Evolutionary conservation across 2,329 filamentous ascomycete genomes (phyloP).

Genomic region (Diaporthe humulicola): DNA sequence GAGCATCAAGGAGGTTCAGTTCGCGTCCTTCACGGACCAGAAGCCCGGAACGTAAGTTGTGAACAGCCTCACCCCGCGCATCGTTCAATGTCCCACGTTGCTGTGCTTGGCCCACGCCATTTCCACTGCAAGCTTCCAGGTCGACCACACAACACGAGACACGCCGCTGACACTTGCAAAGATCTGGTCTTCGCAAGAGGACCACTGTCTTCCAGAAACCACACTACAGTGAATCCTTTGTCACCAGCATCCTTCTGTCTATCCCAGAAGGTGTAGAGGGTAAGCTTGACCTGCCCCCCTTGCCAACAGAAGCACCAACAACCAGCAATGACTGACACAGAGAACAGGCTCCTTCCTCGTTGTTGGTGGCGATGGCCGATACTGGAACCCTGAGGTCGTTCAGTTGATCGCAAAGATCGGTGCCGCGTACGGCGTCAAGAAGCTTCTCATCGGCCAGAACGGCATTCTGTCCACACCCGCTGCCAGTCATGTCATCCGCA

Average conservation of each 20-base stretch:
- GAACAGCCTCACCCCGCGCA: constrained; percentile 35
- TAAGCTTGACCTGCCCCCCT: constrained; percentile 49
- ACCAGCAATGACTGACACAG: background rate
- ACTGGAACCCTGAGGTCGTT: constrained; percentile 96
- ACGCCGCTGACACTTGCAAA: constrained; percentile 53
- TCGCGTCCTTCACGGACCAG: constrained; percentile 93
- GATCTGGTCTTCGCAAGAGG: constrained; percentile 98
- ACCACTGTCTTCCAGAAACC: constrained; percentile 96
- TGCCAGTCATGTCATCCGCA: constrained; percentile 94
- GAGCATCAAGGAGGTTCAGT: constrained; percentile 81
- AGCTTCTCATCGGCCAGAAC: constrained; percentile 94
- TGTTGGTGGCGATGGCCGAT: constrained; percentile 97
- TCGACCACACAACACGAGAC: background rate
- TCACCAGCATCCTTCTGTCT: constrained; percentile 92
- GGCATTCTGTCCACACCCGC: constrained; percentile 97
- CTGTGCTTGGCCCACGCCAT: constrained; percentile 21
- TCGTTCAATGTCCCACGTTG: constrained; percentile 24
- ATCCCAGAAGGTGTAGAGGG: constrained; percentile 94
- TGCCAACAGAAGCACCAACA: background rate
- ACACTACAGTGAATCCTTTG: constrained; percentile 96
- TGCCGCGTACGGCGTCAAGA: constrained; percentile 98
- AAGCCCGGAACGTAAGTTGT: constrained; percentile 96
- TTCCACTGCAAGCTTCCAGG: background rate
- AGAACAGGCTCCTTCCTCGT: constrained; percentile 81
- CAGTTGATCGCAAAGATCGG: constrained; percentile 98